Conservation (phyloP, 148 eudicot genomes). For the Chenopodium berlandieri region DNA sequence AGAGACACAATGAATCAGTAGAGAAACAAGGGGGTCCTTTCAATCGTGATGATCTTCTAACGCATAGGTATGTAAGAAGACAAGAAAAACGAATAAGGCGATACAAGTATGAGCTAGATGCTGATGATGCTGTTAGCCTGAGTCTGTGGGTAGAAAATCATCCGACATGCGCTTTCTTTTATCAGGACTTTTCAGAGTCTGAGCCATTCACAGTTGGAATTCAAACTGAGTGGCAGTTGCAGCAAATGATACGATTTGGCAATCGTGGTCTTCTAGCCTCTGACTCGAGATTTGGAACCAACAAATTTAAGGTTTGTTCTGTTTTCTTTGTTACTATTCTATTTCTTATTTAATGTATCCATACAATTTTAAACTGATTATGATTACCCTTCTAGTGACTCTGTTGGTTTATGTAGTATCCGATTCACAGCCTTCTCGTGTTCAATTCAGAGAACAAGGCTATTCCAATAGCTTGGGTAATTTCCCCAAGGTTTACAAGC, state of each 20-base stretch:
- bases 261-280: slow-evolving; percentile 71
- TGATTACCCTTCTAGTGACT: slow-evolving; percentile 24
- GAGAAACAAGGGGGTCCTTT: slow-evolving; percentile 88
- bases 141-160: slow-evolving; percentile 84
- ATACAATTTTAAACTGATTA: slow-evolving; percentile 18
- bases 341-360: slow-evolving; percentile 3
- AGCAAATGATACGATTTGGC: slow-evolving; percentile 91
- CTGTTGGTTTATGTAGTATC: slow-evolving; percentile 54
- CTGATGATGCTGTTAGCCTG: slow-evolving; percentile 82
- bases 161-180: slow-evolving; percentile 66
- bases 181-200: slow-evolving; percentile 70
- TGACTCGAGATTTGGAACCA: slow-evolving; percentile 74
- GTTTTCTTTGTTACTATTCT: not conserved
- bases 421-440: slow-evolving; percentile 87
- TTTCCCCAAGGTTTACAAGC: slow-evolving; percentile 65
- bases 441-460: slow-evolving; percentile 96
- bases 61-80: slow-evolving; percentile 83
- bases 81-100: slow-evolving; percentile 89
- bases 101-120: slow-evolving; percentile 64
- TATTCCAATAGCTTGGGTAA: slow-evolving; percentile 92
- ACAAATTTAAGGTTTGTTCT: slow-evolving; percentile 75
- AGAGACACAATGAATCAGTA: slow-evolving; percentile 85
- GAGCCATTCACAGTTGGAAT: slow-evolving; percentile 76
- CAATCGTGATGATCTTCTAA: slow-evolving; percentile 90
- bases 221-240: slow-evolving; percentile 98